phyloP scores from a whole-genome alignment of 768 basidiomycete genomes.

The Xerocomellus intermedius region DNA sequence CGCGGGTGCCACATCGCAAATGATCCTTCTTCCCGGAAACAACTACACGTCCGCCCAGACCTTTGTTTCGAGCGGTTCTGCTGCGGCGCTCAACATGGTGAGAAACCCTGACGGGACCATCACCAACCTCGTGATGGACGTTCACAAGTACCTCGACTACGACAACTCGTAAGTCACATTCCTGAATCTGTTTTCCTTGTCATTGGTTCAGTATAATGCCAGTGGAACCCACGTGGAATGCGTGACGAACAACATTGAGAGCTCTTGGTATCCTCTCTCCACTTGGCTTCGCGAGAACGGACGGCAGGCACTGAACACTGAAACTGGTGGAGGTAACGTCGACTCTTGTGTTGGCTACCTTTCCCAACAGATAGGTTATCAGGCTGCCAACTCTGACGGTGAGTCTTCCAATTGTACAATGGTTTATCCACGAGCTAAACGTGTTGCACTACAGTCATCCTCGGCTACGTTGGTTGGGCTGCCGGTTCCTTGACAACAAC shows the following conservation, averaged over 20 bases:
- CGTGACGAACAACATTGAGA: slow-evolving; percentile 52
- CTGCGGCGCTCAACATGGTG: slow-evolving; percentile 44
- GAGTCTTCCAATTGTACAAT: slow-evolving; percentile 5
- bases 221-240: slow-evolving; percentile 46
- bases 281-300: slow-evolving; percentile 48
- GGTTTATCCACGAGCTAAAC: no score
- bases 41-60: slow-evolving; percentile 54
- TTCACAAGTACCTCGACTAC: slow-evolving; percentile 60
- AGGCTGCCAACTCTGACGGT: slow-evolving; percentile 50
- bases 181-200: not conserved
- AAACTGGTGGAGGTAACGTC: slow-evolving; percentile 60
- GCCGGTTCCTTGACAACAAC: slow-evolving; percentile 53
- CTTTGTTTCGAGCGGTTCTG: slow-evolving; percentile 51
- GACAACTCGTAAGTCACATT: slow-evolving; percentile 44
- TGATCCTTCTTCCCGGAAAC: slow-evolving; percentile 56
- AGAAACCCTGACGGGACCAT: slow-evolving; percentile 45
- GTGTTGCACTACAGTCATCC: slow-evolving; percentile 34
- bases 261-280: slow-evolving; percentile 46
- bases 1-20: slow-evolving; percentile 48
- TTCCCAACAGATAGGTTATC: slow-evolving; percentile 46
- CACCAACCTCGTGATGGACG: slow-evolving; percentile 54
- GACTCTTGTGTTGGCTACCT: slow-evolving; percentile 45
- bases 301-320: slow-evolving; percentile 57
- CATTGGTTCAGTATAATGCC: not conserved
- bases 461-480: slow-evolving; percentile 58